A percentile compares a stretch with the other conserved stretches of the same genome.
Conservation (phyloP, 2,329 filamentous ascomycete genomes). For the Alternaria sp. region DNA sequence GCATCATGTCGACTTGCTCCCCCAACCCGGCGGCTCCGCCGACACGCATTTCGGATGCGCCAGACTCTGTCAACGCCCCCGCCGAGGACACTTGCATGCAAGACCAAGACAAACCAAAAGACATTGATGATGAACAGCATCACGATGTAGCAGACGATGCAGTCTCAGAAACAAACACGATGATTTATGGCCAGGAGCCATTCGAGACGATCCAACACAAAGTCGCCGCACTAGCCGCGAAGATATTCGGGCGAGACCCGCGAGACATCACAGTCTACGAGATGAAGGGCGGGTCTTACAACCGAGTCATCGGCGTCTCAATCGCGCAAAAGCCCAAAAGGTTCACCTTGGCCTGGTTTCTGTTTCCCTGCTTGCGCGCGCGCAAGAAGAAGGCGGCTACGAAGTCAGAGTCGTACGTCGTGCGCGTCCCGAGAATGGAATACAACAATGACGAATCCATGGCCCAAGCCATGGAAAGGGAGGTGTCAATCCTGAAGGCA, state of each 20-base stretch:
- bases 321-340: not conserved
- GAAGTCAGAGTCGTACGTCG: not conserved
- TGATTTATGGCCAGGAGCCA: not conserved
- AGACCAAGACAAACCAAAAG: not conserved
- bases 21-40: not conserved
- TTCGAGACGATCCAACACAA: not conserved
- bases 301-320: not conserved
- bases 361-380: not conserved
- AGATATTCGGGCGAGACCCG: not conserved
- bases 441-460: no score
- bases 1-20: not conserved
- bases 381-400: not conserved
- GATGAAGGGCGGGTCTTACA: not conserved
- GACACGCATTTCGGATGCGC: not conserved
- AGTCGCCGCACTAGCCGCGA: not conserved
- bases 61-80: not conserved
- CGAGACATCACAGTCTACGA: not conserved
- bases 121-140: not conserved
- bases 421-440: no score
- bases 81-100: not conserved
- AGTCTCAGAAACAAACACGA: not conserved
- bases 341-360: not conserved
- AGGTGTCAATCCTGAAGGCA: slow-evolving; percentile 6
- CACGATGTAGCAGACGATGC: not conserved
- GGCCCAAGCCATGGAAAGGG: not conserved